phyloP scores from a whole-genome alignment of 2,329 filamentous ascomycete species.

The Trichoderma breve region DNA sequence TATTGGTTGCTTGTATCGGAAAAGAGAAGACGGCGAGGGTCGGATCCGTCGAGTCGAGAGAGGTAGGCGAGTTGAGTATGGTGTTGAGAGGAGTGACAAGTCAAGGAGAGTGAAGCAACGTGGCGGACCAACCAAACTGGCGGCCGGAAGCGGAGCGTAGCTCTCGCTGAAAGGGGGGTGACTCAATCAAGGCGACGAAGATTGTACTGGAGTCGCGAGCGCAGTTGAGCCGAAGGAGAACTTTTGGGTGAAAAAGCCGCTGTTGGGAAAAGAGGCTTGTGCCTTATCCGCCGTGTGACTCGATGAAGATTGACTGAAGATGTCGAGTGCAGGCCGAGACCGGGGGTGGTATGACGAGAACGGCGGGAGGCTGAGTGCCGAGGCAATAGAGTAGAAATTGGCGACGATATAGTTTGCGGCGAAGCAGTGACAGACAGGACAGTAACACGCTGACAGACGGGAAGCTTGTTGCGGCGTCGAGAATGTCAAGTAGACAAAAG shows the following conservation, averaged over 20 bases:
- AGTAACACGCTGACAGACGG: not conserved
- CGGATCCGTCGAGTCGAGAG: conserved; percentile 28
- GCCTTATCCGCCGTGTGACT: conserved; percentile 21
- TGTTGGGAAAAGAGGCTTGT: conserved; percentile 23
- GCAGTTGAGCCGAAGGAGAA: conserved; percentile 27
- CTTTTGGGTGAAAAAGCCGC: conserved; percentile 17
- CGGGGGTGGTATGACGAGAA: conserved; percentile 18
- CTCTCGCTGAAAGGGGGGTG: conserved; percentile 30
- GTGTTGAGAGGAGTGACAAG: not conserved
- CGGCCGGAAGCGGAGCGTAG: conserved; percentile 31
- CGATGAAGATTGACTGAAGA: not conserved
- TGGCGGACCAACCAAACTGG: conserved; percentile 29
- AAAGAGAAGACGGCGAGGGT: conserved; percentile 28
- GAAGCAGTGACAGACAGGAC: conserved; percentile 8
- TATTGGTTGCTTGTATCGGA: not conserved
- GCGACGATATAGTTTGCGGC: not conserved
- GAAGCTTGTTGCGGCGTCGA: not conserved
- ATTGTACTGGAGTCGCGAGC: not conserved
- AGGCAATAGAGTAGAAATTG: not conserved
- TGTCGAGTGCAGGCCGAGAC: conserved; percentile 21
- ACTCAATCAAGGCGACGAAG: conserved; percentile 25
- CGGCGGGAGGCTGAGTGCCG: not conserved
- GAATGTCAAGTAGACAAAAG: not conserved
- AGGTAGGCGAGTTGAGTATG: conserved; percentile 10
- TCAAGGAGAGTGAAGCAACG: conserved; percentile 21